Conservation (phyloP, 257 asterid genomes). For the Jacaranda copaia region DNA sequence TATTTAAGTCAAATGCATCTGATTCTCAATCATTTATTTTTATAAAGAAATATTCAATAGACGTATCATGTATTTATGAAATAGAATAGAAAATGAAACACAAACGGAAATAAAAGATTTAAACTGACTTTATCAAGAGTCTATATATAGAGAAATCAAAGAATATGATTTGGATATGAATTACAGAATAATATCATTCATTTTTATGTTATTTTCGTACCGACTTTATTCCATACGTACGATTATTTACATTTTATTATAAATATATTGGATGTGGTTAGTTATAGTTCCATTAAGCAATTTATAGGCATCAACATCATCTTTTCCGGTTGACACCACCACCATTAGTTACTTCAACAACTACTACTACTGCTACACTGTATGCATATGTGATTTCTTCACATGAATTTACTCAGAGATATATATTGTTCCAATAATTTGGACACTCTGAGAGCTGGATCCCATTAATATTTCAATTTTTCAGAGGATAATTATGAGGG, state of each 20-base stretch:
- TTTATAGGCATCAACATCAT: neutral
- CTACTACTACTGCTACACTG: neutral
- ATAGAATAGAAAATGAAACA: too few relatives aligned
- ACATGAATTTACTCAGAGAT: slow-evolving; percentile 2
- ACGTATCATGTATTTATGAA: too few relatives aligned
- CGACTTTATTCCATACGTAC: neutral
- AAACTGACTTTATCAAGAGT: too few relatives aligned
- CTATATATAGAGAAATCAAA: too few relatives aligned
- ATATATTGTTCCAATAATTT: slow-evolving; percentile 22
- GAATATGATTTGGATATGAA: too few relatives aligned
- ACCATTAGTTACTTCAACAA: neutral
- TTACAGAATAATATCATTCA: too few relatives aligned
- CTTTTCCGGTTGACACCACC: slow-evolving; percentile 7
- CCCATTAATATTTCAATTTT: slow-evolving; percentile 18
- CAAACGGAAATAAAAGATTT: too few relatives aligned
- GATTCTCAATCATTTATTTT: too few relatives aligned
- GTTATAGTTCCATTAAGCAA: slow-evolving; percentile 25
- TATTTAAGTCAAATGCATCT: too few relatives aligned
- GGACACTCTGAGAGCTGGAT: slow-evolving; percentile 25
- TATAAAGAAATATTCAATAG: too few relatives aligned
- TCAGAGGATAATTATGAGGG: slow-evolving; percentile 1
- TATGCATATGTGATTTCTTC: neutral
- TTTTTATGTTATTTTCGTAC: neutral
- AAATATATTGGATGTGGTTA: slow-evolving; percentile 1
- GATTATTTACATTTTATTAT: neutral